Percentiles rank a stretch among this genome's conserved stretches.
These are phyloP conservation scores for Phytopythium cucurbitacearum DNA, from an alignment of 352 stramenopile species.

Conservation along the genomic window DNA sequence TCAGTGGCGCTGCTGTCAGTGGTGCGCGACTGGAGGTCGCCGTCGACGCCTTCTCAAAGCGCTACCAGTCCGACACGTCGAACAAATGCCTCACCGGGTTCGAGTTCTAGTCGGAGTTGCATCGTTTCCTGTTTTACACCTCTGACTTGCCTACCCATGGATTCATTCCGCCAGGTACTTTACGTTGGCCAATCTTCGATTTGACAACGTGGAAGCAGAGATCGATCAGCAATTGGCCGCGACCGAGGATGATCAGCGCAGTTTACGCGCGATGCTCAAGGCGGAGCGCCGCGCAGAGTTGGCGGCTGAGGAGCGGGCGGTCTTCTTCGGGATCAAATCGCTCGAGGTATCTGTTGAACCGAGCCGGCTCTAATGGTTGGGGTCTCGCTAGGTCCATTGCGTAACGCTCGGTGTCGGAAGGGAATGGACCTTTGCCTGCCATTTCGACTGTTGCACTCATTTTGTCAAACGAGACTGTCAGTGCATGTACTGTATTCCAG, in stretches of 20 bases:
- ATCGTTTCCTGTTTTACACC: neutral
- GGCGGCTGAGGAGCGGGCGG: slow-evolving; percentile 17
- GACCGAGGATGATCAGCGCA: slow-evolving; percentile 17
- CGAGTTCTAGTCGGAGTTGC: neutral
- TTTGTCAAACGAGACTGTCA: too few species aligned
- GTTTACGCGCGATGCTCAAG: slow-evolving; percentile 26
- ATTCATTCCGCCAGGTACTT: slow-evolving; percentile 16
- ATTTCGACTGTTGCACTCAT: too few species aligned
- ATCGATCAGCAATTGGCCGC: slow-evolving; percentile 18
- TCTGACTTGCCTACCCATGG: neutral
- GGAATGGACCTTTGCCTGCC: neutral
- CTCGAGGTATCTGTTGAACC: slow-evolving; percentile 1
- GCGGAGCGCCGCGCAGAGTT: slow-evolving; percentile 30
- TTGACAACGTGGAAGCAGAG: slow-evolving; percentile 12
- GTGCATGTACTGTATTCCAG: too few species aligned
- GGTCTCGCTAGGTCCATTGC: neutral
- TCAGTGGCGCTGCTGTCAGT: neutral
- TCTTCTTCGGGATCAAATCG: slow-evolving; percentile 15
- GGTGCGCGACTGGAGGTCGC: slow-evolving; percentile 10
- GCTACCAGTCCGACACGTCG: neutral
- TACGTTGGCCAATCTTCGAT: slow-evolving; percentile 29
- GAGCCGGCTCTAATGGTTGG: neutral
- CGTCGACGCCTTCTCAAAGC: slow-evolving; percentile 17
- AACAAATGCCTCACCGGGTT: neutral
- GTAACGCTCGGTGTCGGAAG: neutral